These are phyloP conservation scores for Gossypium ekmanianum DNA, from an alignment of 345 rosid genomes.

Conservation along the genomic window DNA sequence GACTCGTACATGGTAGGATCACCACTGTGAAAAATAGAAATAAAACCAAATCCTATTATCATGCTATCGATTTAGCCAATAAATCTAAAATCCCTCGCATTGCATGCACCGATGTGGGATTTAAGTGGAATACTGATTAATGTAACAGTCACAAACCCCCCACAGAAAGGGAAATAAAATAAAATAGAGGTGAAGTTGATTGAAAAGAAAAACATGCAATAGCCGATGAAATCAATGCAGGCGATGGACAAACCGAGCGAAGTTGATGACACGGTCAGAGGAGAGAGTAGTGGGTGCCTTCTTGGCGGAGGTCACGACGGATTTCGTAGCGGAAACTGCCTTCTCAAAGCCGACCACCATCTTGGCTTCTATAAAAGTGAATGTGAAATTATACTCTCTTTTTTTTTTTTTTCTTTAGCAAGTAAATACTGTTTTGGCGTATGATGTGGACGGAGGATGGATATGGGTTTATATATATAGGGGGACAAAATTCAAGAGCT, in stretches of 20 bases:
- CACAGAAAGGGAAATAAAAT: too few relatives aligned
- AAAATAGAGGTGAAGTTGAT: neutral
- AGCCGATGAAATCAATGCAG: neutral
- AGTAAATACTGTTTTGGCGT: neutral
- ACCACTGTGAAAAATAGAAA: slow-evolving; percentile 45
- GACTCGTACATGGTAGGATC: slow-evolving; percentile 79
- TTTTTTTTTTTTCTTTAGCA: neutral
- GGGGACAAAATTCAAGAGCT: neutral
- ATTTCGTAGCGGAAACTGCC: neutral
- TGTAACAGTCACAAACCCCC: slow-evolving; percentile 1
- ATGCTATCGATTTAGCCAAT: too few relatives aligned
- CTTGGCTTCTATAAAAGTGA: neutral
- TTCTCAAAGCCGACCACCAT: slow-evolving; percentile 3
- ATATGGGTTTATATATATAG: neutral
- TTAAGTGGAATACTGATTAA: neutral
- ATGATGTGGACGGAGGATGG: neutral
- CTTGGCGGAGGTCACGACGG: slow-evolving; percentile 4
- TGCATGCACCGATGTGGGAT: neutral
- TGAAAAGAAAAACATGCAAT: neutral
- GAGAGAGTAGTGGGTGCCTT: neutral
- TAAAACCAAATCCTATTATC: neutral
- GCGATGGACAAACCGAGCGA: slow-evolving; percentile 10
- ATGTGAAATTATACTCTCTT: neutral
- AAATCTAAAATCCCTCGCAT: neutral
- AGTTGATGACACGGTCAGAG: neutral